Evolutionary conservation across 2,329 filamentous ascomycete genomes (phyloP).

Genomic region (Aspergillus texensis): DNA sequence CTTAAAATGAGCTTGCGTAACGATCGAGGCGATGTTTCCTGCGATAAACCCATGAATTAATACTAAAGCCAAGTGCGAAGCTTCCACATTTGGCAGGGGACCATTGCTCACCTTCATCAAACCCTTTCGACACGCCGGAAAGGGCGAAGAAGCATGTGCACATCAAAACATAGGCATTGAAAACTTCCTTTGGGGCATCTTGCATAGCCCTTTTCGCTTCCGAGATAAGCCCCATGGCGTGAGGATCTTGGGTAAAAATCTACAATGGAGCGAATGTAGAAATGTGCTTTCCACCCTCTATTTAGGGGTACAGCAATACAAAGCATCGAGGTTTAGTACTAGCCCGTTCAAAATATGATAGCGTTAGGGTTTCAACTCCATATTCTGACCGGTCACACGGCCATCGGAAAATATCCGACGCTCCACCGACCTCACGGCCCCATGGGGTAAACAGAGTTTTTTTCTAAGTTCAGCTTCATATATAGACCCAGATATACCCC

Average conservation of each 20-base stretch:
- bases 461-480: background rate
- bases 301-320: background rate
- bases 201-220: slow-evolving; percentile 22
- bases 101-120: slow-evolving; percentile 20
- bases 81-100: background rate
- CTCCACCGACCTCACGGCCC: background rate
- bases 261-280: background rate
- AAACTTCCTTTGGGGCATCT: slow-evolving; percentile 22
- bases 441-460: background rate
- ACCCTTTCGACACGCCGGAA: slow-evolving; percentile 24
- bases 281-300: background rate
- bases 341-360: background rate
- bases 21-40: slow-evolving; percentile 26
- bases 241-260: background rate
- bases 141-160: slow-evolving; percentile 26
- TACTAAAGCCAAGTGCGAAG: background rate
- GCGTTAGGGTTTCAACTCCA: background rate
- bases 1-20: slow-evolving; percentile 21
- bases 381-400: background rate
- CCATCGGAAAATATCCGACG: slow-evolving; percentile 5
- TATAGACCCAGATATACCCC: background rate
- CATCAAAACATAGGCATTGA: slow-evolving; percentile 25
- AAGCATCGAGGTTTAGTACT: background rate
- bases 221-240: slow-evolving; percentile 23
- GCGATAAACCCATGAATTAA: background rate